These are phyloP conservation scores for Penicillium corylophilum DNA, from an alignment of 2,329 filamentous ascomycete genomes.

Conservation along the genomic window DNA sequence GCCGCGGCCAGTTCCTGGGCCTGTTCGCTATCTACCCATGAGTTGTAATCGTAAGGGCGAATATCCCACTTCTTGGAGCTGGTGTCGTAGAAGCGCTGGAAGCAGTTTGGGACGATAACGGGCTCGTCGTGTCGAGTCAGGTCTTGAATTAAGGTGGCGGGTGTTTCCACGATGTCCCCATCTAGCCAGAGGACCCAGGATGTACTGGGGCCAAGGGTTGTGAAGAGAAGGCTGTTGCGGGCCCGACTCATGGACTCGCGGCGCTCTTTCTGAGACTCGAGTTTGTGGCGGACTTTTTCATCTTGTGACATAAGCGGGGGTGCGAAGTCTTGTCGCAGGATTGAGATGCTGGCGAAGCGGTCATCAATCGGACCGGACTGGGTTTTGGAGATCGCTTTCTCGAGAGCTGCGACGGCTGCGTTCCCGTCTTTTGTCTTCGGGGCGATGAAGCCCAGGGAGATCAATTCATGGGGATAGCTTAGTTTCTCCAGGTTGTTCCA, in stretches of 20 bases:
- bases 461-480: slow-evolving; percentile 87
- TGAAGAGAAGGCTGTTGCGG: slow-evolving; percentile 91
- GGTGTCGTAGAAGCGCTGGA: slow-evolving; percentile 78
- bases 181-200: slow-evolving; percentile 98
- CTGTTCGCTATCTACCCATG: slow-evolving; percentile 85
- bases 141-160: slow-evolving; percentile 82
- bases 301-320: slow-evolving; percentile 75
- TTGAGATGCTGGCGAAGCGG: slow-evolving; percentile 89
- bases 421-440: slow-evolving; percentile 93
- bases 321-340: slow-evolving; percentile 93
- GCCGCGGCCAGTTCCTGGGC: slow-evolving; percentile 72
- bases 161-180: slow-evolving; percentile 86
- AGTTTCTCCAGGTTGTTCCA: slow-evolving; percentile 90
- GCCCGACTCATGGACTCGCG: slow-evolving; percentile 90
- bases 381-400: slow-evolving; percentile 80
- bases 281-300: slow-evolving; percentile 86
- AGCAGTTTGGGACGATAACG: slow-evolving; percentile 95
- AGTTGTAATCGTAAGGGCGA: slow-evolving; percentile 94
- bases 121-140: slow-evolving; percentile 82
- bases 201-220: slow-evolving; percentile 83
- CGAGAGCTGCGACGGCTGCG: slow-evolving; percentile 74
- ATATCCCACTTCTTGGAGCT: slow-evolving; percentile 69
- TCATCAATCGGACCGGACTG: slow-evolving; percentile 78
- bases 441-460: slow-evolving; percentile 93
- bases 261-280: slow-evolving; percentile 82